These are phyloP conservation scores for Kitagawia praeruptora DNA, from an alignment of 129 eudicot genomes.

Conservation along the genomic window DNA sequence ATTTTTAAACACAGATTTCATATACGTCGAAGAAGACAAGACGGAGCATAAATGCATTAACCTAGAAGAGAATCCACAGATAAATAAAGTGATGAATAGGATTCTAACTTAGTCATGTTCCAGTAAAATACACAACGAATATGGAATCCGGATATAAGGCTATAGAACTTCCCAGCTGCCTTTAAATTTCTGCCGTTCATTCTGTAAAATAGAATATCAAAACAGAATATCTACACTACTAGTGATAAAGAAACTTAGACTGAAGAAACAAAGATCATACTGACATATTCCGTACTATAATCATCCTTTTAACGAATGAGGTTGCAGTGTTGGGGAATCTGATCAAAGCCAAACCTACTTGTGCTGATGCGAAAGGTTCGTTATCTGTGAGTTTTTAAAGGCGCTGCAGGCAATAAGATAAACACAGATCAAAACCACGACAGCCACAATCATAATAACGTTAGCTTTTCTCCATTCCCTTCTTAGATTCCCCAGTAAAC, in stretches of 20 bases:
- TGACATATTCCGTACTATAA: neutral
- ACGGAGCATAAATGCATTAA: neutral
- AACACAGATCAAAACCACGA: conserved; percentile 72
- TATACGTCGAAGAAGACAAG: neutral
- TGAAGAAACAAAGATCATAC: neutral
- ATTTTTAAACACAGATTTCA: neutral
- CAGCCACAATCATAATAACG: conserved; percentile 51
- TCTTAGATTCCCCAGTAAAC: conserved; percentile 79
- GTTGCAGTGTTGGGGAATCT: neutral
- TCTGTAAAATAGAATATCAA: conserved; percentile 4
- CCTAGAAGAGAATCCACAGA: neutral
- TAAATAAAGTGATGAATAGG: neutral
- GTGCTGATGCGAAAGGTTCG: conserved; percentile 51
- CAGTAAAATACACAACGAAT: neutral
- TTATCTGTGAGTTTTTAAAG: conserved; percentile 71
- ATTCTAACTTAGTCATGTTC: conserved; percentile 5
- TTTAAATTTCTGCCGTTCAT: conserved; percentile 1
- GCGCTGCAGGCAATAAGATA: conserved; percentile 90
- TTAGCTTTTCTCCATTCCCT: conserved; percentile 88
- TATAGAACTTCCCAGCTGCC: neutral
- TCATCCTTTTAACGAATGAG: neutral
- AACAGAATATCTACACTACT: neutral
- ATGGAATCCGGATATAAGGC: neutral
- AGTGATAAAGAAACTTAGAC: neutral
- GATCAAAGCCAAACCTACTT: conserved; percentile 54